A percentile compares a stretch with the other conserved stretches of the same genome.
These are phyloP conservation scores for Bjerkandera adusta DNA, from an alignment of 1,284 basidiomycete species.

Conservation along the genomic window DNA sequence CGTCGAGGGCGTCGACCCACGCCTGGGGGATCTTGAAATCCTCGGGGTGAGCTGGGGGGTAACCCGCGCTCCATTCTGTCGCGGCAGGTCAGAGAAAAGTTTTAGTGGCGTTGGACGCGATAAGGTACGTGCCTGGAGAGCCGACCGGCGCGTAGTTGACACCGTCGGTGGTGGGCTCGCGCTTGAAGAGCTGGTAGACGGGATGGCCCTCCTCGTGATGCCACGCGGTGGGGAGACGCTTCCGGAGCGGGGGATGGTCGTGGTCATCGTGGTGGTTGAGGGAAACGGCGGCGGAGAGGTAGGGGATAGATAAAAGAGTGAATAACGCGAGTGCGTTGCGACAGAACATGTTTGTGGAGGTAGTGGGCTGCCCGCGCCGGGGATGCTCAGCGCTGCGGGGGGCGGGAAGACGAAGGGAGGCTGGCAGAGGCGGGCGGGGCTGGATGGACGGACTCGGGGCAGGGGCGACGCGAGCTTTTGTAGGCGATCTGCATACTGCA, in stretches of 20 bases:
- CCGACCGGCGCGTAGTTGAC: constrained; percentile 52
- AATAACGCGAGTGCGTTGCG: not conserved
- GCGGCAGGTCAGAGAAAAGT: constrained; percentile 9
- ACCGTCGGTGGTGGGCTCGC: constrained; percentile 37
- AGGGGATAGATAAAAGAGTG: constrained; percentile 6
- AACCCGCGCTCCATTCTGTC: constrained; percentile 59
- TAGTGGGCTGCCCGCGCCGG: constrained; percentile 7
- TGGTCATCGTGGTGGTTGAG: constrained; percentile 12
- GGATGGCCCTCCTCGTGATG: constrained; percentile 55
- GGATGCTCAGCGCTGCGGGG: too few relatives aligned
- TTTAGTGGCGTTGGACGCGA: not conserved
- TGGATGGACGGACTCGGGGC: not conserved
- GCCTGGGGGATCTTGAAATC: constrained; percentile 46
- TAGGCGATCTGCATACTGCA: not conserved
- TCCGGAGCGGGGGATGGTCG: constrained; percentile 16
- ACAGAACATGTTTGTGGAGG: not conserved
- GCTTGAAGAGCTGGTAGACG: constrained; percentile 55
- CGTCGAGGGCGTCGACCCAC: constrained; percentile 69
- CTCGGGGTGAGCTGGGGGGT: constrained; percentile 45
- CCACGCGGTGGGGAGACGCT: constrained; percentile 46
- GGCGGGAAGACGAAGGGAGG: not conserved
- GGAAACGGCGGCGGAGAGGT: constrained; percentile 10
- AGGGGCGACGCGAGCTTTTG: not conserved
- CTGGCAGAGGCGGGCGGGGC: not conserved
- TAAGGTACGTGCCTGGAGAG: constrained; percentile 44